phyloP scores from a whole-genome alignment of 345 rosid species.

The Brassica incana region DNA sequence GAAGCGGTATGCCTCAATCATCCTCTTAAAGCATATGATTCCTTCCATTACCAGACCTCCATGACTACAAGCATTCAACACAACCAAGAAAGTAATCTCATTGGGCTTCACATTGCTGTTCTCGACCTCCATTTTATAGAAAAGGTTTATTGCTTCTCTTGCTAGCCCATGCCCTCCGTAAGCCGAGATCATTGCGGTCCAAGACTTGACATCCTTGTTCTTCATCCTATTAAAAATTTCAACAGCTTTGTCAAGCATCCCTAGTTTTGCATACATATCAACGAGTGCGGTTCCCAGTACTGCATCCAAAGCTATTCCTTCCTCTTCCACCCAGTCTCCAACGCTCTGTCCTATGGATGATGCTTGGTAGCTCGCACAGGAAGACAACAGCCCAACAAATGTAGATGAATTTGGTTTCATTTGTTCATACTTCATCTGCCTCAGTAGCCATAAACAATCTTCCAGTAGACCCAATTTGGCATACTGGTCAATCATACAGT shows the following conservation, averaged over 20 bases:
- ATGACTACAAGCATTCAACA: slow-evolving; percentile 67
- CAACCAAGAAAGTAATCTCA: slow-evolving; percentile 62
- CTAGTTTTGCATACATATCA: slow-evolving; percentile 67
- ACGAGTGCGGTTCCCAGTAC: slow-evolving; percentile 61
- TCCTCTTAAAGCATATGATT: slow-evolving; percentile 48
- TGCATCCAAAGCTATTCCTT: slow-evolving; percentile 48
- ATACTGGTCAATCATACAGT: slow-evolving; percentile 63
- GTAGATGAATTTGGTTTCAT: slow-evolving; percentile 56
- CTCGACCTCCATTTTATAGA: slow-evolving; percentile 53
- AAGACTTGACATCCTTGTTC: slow-evolving; percentile 57
- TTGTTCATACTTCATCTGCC: slow-evolving; percentile 49
- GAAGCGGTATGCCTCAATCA: slow-evolving; percentile 48
- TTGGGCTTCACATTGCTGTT: slow-evolving; percentile 48
- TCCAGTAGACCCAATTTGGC: slow-evolving; percentile 55
- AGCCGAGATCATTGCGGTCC: slow-evolving; percentile 65
- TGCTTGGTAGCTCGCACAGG: slow-evolving; percentile 52
- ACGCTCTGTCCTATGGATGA: slow-evolving; percentile 40
- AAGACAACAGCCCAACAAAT: slow-evolving; percentile 55
- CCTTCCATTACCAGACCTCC: slow-evolving; percentile 62
- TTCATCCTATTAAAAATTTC: slow-evolving; percentile 47
- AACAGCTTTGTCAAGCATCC: slow-evolving; percentile 51
- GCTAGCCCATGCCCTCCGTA: slow-evolving; percentile 61
- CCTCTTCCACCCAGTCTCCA: slow-evolving; percentile 42
- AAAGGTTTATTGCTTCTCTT: slow-evolving; percentile 48
- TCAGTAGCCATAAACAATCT: slow-evolving; percentile 51